Conservation (phyloP, 2,329 filamentous ascomycete species). For the Claviceps pazoutovae region DNA sequence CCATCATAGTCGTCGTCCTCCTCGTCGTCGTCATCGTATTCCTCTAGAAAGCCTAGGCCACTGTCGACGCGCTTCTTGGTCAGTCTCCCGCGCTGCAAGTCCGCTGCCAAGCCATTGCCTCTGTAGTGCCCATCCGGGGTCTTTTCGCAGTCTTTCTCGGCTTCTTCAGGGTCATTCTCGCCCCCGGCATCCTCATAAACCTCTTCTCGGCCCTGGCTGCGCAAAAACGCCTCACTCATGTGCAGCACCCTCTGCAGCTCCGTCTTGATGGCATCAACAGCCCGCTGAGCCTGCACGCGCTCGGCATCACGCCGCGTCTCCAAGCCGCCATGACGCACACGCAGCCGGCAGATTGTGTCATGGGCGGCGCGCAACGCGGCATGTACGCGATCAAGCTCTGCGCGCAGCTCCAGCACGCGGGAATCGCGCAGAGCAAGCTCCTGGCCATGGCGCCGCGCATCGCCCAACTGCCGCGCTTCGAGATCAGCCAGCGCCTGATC, state of each 20-base stretch:
- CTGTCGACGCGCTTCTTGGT: constrained; percentile 35
- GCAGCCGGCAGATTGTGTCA: constrained; percentile 28
- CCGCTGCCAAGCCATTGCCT: too few species aligned
- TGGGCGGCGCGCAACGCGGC: constrained; percentile 32
- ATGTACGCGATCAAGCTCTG: constrained; percentile 34
- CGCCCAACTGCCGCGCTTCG: constrained; percentile 26
- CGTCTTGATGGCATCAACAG: constrained; percentile 35
- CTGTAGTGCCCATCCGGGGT: too few species aligned
- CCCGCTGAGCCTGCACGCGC: constrained; percentile 24
- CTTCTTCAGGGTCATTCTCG: too few species aligned
- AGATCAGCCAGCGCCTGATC: constrained; percentile 28
- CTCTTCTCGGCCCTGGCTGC: constrained; percentile 16
- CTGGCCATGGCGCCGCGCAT: constrained; percentile 27
- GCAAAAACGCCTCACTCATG: constrained; percentile 32
- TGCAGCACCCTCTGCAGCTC: constrained; percentile 35
- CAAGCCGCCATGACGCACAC: constrained; percentile 31
- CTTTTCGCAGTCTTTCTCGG: too few species aligned
- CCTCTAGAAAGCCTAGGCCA: constrained; percentile 40
- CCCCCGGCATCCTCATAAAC: neutral
- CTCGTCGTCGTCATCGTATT: constrained; percentile 28
- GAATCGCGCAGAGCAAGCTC: constrained; percentile 38
- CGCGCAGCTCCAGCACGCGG: constrained; percentile 31
- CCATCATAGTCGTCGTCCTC: neutral
- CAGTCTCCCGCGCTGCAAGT: constrained; percentile 2
- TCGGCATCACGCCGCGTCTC: constrained; percentile 23